phyloP scores from a whole-genome alignment of 164 flowering plant species.

The Kingdonia uniflora region DNA sequence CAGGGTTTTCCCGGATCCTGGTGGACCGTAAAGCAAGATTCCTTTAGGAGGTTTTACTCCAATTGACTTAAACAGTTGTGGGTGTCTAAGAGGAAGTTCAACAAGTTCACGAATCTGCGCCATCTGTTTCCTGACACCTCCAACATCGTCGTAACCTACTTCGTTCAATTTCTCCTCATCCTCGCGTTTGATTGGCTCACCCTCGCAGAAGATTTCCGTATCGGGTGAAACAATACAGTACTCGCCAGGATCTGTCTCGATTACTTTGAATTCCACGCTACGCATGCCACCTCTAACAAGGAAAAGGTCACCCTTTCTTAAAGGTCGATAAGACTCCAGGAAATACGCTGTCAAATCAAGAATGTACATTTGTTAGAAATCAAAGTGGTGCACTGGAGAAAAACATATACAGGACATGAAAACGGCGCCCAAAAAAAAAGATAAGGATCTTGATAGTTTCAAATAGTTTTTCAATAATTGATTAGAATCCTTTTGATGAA shows the following conservation, averaged over 20 bases:
- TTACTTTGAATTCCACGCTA: constrained; percentile 56
- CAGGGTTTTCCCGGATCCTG: constrained; percentile 47
- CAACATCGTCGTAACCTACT: constrained; percentile 70
- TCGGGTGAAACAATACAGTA: constrained; percentile 67
- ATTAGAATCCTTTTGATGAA: no score
- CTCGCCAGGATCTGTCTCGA: constrained; percentile 61
- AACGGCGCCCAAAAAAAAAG: no score
- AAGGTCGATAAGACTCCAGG: constrained; percentile 54
- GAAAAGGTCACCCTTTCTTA: constrained; percentile 59
- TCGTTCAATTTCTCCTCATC: constrained; percentile 55
- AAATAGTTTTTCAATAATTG: no score
- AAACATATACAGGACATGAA: no score
- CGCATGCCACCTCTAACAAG: constrained; percentile 66
- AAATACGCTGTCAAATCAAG: constrained; percentile 35
- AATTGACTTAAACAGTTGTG: constrained; percentile 55
- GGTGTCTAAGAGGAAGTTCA: constrained; percentile 63
- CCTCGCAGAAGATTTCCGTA: constrained; percentile 61
- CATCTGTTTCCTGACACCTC: constrained; percentile 74
- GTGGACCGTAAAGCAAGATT: constrained; percentile 46
- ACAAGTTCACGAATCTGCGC: constrained; percentile 71
- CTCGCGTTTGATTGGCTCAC: constrained; percentile 56
- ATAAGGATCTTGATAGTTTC: no score
- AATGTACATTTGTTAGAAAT: no score
- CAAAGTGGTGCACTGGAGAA: no score
- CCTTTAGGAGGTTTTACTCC: constrained; percentile 57